Base-by-base conservation (phyloP, 2,329 filamentous ascomycete species). In the Neoscytalidium dimidiatum region DNA sequence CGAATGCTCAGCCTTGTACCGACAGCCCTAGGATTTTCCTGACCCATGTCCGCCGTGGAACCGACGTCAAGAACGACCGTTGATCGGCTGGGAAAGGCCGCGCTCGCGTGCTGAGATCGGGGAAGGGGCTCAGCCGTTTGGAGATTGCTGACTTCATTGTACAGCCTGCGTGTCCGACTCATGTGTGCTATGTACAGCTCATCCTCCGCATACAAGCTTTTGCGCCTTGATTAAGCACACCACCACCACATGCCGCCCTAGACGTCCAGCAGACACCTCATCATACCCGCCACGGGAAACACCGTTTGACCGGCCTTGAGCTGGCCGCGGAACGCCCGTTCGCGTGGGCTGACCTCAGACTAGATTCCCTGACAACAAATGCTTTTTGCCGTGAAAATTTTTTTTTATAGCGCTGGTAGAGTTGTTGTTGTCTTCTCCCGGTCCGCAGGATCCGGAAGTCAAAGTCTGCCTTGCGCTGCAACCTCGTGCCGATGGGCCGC, bases 1-100 rank as follows among this genome's bases (percentile, higher is more conserved):
- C 68, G 63, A 67, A 65, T 60, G 67, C 58, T 72, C 70, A 73
- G 71, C 69, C 69, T 70, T 70, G 70, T 67, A 57, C 64, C 52
- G 67, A 60, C 56, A 60, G 58, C 51, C 64, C 60, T 60, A 38
- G 43, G 58, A 60, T 62, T 62, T 51, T 41, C 58, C 21, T n/a
- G 19, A 49, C 62, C 52, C 62, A 49, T 58, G 62, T 17, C 31
- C 43, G 41, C 52, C 26, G 28, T 64, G 28, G 29, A 57, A 49
- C 51, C 51, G 41, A 41, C 52, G 35, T 33, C 41, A 61, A 46
- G 57, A 46, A 35, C 9, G 35, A 29, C 52, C 56, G 38, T 46
- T 60, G 38, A 48, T 48, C 56, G 56, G 38, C 38, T 38, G 38
- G 49, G 3, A 28, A 52, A 29, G 14, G 13, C 19, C 5, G 56